Evolutionary conservation across 805 yeast species (phyloP).

Genomic region (Saccharomyces jurei): DNA sequence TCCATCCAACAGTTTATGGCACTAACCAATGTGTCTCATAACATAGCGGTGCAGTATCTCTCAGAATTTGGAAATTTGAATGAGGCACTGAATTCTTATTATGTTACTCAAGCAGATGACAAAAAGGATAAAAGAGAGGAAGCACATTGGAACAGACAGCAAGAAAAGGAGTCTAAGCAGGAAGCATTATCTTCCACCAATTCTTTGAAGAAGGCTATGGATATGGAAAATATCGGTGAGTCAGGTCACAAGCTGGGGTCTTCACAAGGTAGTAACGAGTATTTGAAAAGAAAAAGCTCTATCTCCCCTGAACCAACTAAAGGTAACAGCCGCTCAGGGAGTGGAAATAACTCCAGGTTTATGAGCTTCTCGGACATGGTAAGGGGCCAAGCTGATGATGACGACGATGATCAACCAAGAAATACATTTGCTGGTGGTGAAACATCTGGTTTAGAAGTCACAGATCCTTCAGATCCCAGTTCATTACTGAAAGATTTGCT

Average conservation of each 20-base stretch:
- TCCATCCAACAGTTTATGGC: slow-evolving; percentile 31
- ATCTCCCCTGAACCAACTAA: slow-evolving; percentile 1
- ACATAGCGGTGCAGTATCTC: slow-evolving; percentile 34
- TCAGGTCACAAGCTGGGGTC: background rate
- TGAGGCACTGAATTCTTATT: slow-evolving; percentile 25
- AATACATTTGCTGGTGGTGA: slow-evolving; percentile 61
- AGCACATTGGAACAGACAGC: background rate
- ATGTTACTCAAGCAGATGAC: slow-evolving; percentile 14
- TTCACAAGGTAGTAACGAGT: background rate
- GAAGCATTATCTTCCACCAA: background rate
- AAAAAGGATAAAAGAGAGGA: slow-evolving; percentile 5
- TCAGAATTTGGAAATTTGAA: slow-evolving; percentile 24
- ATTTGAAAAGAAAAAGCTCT: background rate
- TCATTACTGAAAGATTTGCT: slow-evolving; percentile 47
- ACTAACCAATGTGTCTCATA: slow-evolving; percentile 32
- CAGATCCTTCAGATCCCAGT: slow-evolving; percentile 51
- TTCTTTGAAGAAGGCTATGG: background rate
- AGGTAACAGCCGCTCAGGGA: slow-evolving; percentile 1
- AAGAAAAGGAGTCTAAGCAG: background rate
- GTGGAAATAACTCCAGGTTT: slow-evolving; percentile 24
- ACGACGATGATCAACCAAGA: slow-evolving; percentile 48
- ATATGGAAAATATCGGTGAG: background rate
- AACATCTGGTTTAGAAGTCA: slow-evolving; percentile 72
- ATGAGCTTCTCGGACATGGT: slow-evolving; percentile 35
- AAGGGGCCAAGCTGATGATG: slow-evolving; percentile 32